A percentile compares a stretch with the other conserved stretches of the same genome.
These are phyloP conservation scores for Solanum chmielewskii DNA, from an alignment of 257 asterid species.

Conservation along the genomic window DNA sequence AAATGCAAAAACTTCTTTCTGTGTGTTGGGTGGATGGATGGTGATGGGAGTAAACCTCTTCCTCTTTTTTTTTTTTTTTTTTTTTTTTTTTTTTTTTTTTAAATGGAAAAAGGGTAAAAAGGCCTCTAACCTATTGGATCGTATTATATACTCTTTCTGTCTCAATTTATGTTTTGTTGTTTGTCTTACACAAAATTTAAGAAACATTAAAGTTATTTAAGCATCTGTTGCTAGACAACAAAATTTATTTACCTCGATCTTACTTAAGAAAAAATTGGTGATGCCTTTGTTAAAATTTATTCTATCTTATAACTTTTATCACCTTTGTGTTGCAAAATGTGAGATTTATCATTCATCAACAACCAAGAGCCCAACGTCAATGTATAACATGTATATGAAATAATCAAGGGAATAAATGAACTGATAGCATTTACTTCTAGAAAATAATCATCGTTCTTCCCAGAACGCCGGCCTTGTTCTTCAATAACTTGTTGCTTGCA, in stretches of 20 bases:
- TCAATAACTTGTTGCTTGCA: not conserved
- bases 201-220: not conserved
- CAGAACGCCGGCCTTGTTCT: not conserved
- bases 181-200: too few relatives aligned
- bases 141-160: not conserved
- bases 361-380: not conserved
- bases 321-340: slow-evolving; percentile 19
- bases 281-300: not conserved
- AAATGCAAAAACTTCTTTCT: too few relatives aligned
- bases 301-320: not conserved
- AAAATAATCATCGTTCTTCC: not conserved
- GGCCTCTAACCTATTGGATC: not conserved
- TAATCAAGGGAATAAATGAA: not conserved
- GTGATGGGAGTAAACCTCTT: not conserved
- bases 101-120: not conserved
- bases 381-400: not conserved
- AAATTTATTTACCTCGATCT: not conserved
- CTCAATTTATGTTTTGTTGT: not conserved
- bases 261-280: not conserved
- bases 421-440: not conserved
- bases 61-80: not conserved
- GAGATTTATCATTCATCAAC: slow-evolving; percentile 17
- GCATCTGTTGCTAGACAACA: not conserved
- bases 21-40: not conserved
- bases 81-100: too few relatives aligned